Evolutionary conservation across 352 stramenopile species (phyloP).

Genomic region (Pilasporangium apinafurcum): DNA sequence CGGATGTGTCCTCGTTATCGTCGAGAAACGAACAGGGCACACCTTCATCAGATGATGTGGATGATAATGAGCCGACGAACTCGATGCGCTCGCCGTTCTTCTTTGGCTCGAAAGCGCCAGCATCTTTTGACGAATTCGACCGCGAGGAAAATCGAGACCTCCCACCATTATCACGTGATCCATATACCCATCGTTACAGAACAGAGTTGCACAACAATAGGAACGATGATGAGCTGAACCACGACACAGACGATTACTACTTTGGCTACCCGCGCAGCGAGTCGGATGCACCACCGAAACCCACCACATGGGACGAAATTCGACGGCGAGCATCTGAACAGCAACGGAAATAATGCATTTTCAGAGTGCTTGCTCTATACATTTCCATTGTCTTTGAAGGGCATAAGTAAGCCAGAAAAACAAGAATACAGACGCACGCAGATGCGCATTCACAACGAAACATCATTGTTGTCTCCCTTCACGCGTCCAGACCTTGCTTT

Average conservation of each 20-base stretch:
- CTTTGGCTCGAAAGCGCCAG: conserved; percentile 25
- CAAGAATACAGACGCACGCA: background rate
- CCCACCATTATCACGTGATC: conserved; percentile 28
- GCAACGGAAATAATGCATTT: conserved; percentile 41
- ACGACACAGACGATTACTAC: conserved; percentile 51
- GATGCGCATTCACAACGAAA: too few species aligned
- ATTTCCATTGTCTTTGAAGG: too few species aligned
- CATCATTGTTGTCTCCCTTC: background rate
- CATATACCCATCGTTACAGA: conserved; percentile 17
- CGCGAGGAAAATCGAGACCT: conserved; percentile 9
- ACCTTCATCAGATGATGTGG: conserved; percentile 2
- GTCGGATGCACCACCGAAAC: conserved; percentile 16
- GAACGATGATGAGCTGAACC: conserved; percentile 13
- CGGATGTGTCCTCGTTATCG: background rate
- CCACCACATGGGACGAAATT: conserved; percentile 77
- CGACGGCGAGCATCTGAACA: conserved; percentile 43
- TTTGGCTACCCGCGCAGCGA: conserved; percentile 20
- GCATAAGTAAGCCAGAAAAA: too few species aligned
- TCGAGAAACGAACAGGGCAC: conserved; percentile 8
- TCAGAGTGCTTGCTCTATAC: too few species aligned
- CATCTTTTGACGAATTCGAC: background rate
- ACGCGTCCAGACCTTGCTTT: conserved; percentile 36
- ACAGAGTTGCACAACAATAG: conserved; percentile 5
- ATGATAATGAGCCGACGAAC: conserved; percentile 14
- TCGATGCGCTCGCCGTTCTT: conserved; percentile 34